Conservation (phyloP, 495 filamentous ascomycete genomes). For the Delitschia confertaspora region DNA sequence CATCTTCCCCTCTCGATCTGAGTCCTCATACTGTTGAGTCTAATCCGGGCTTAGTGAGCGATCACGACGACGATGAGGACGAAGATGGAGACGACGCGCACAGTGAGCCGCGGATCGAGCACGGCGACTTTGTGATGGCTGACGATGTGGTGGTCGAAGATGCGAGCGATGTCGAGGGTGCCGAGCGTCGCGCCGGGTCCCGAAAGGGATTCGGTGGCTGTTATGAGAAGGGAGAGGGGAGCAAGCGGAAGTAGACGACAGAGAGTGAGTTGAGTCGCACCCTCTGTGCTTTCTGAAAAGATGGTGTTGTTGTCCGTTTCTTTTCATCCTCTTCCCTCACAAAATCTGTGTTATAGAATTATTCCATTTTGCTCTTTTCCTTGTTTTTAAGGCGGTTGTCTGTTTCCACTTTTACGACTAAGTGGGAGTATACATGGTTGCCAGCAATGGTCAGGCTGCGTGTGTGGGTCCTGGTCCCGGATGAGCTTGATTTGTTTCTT, state of each 20-base stretch:
- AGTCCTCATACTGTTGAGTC: slow-evolving; percentile 73
- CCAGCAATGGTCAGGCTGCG: slow-evolving; percentile 19
- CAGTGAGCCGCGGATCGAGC: slow-evolving; percentile 19
- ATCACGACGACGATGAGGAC: slow-evolving; percentile 51
- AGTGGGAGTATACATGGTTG: slow-evolving; percentile 14
- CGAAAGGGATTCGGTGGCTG: slow-evolving; percentile 24
- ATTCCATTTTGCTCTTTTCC: slow-evolving; percentile 1
- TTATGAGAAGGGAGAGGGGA: slow-evolving; percentile 21
- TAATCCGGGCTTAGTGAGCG: slow-evolving; percentile 82
- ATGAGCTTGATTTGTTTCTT: no score
- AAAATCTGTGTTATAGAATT: slow-evolving; percentile 10
- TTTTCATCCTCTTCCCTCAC: slow-evolving; percentile 2
- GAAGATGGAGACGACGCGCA: slow-evolving; percentile 30
- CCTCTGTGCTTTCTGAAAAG: slow-evolving; percentile 17
- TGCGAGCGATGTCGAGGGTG: slow-evolving; percentile 27
- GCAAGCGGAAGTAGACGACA: slow-evolving; percentile 21
- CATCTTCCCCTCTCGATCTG: slow-evolving; percentile 45
- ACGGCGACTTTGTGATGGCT: slow-evolving; percentile 13
- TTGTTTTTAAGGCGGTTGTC: slow-evolving; percentile 4
- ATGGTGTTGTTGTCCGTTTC: slow-evolving; percentile 13
- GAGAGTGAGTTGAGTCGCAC: slow-evolving; percentile 19
- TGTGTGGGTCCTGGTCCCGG: no score
- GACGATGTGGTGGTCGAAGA: slow-evolving; percentile 28
- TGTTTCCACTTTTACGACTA: no score
- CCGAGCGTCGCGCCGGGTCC: slow-evolving; percentile 12